Base-by-base conservation (phyloP, 768 basidiomycete genomes). In the Galerina marginata region DNA sequence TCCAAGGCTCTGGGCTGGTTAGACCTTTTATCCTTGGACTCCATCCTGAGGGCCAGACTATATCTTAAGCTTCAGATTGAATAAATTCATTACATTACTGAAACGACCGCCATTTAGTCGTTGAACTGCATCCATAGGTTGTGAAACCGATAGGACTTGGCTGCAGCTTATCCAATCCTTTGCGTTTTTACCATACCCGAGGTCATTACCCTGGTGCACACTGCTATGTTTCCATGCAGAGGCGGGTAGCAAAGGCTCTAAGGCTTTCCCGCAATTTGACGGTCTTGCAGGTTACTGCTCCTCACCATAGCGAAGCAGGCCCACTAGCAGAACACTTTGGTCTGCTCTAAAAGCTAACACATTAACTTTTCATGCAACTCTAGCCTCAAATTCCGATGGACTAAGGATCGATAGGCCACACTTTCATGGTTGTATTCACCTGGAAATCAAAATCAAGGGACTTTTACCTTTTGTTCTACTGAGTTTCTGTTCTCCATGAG, bases 361-460 rank as follows among this genome's bases (percentile, higher is more conserved):
- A 33, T 33, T 33, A 74, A 85, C 84, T 86, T 87, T 86, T 87
- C 85, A 86, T 85, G 84, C 86, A 88, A 86, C 86, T 87, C 86
- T 87, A 86, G 85, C 85, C 84, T 86, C 83, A 85, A 86, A 87
- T 83, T 86, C 86, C 75, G 83, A 86, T 83, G 84, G 84, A 85
- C 86, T 85, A 86, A 88, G 86, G 86, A 87, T 88, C 85, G 85
- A 87, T 88, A 87, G 87, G 86, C 87, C 86, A 85, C 85, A 84
- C 87, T 89, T 88, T 88, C 86, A 86, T 85, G 85, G 86, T 86
- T 86, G 83, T 87, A 86, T 87, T 85, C 83, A 84, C 82, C 85
- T 87, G 86, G 86, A 87, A 86, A 87, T 87, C 87, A 85, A 87
- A 84, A 87, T 88, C 86, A 87, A 87, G 83, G 83, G 82, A 83